Evolutionary conservation across 2,329 filamentous ascomycete species (phyloP).

Genomic region (Neofusicoccum cordaticola): DNA sequence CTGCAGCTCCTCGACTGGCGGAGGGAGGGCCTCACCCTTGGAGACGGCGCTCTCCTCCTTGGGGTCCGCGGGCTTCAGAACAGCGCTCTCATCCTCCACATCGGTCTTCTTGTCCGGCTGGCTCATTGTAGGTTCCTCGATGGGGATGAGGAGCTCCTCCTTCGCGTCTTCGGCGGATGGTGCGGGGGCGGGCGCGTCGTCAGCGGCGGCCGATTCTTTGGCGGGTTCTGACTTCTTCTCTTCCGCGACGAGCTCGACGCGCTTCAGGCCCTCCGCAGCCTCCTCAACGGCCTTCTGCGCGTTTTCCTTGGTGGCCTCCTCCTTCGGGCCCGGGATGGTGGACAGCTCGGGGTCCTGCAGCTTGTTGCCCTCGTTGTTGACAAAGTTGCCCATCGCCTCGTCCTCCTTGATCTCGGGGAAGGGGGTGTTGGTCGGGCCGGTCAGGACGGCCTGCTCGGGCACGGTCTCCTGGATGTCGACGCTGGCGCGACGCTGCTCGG

Average conservation of each 20-base stretch:
- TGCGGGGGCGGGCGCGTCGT: neutral
- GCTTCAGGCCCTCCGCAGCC: neutral
- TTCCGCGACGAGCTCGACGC: constrained; percentile 12
- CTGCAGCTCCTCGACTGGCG: constrained; percentile 27
- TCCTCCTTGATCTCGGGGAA: constrained; percentile 28
- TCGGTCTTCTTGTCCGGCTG: constrained; percentile 45
- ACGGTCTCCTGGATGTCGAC: constrained; percentile 36
- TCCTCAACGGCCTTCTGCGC: constrained; percentile 16
- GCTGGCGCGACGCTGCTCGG: constrained; percentile 37
- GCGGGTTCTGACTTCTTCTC: constrained; percentile 1
- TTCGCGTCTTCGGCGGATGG: constrained; percentile 7
- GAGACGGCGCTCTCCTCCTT: constrained; percentile 37
- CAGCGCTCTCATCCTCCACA: constrained; percentile 40
- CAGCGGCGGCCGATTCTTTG: neutral
- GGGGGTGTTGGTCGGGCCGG: constrained; percentile 35
- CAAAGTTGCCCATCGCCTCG: constrained; percentile 20
- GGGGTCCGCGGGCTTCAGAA: constrained; percentile 41
- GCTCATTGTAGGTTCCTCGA: constrained; percentile 26
- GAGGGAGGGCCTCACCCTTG: constrained; percentile 36
- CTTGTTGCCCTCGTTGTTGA: constrained; percentile 26
- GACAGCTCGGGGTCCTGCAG: constrained; percentile 37
- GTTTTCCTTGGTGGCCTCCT: constrained; percentile 17
- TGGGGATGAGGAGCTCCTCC: constrained; percentile 20
- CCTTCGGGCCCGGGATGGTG: constrained; percentile 28
- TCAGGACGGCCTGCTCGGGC: constrained; percentile 43